Evolutionary conservation across 1,284 basidiomycete species (phyloP), one percentile per base, ranked within the genome.

Genomic region (Fomitopsis palustris): DNA sequence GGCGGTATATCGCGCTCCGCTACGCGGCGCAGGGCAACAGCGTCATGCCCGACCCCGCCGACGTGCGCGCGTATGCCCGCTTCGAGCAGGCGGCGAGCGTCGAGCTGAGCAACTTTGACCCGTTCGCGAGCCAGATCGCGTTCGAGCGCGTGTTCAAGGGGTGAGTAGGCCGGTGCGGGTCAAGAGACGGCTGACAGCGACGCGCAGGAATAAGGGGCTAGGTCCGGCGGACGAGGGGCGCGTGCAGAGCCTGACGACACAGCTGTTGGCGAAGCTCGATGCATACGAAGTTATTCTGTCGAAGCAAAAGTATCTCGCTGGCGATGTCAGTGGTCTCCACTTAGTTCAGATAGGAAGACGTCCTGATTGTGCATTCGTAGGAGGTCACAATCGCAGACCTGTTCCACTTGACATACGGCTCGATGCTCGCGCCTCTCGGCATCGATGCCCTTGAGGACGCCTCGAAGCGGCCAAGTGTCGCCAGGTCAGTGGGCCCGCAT

Each of bases 1-100:
- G 63, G 6, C 77, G 81, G 35, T 83, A 84, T 67, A 55, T 83
- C 60, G 75, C 75, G 54, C 70, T 72, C 57, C 82, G 82, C 66
- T 79, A 80, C 58, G 64, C 72, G 7, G 62, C 67, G 56, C 68
- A 76, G 62, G 75, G 78, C 43, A 73, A 71, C 19, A 23, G 53
- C 45, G 68, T 69, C 62, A 75, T 74, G 54, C 75, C 69, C 33
- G 60, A 55, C 49, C 56, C 69, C 54, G 69, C 57, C 59, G 67
- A 75, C 64, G 60, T 68, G 17, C 69, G 76, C 57, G 75, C 69
- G 2, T 72, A 70, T 33, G 82, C 78, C 23, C 68, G 75, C 29
- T 85, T 84, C 67, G 83, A 87, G 69, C 80, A 84, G 68, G 86
- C 83, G 0, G 77, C 76, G 29, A 79, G 77, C 25, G 72, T 83